Conservation (phyloP, 768 basidiomycete genomes). For the Dendrothele bispora region DNA sequence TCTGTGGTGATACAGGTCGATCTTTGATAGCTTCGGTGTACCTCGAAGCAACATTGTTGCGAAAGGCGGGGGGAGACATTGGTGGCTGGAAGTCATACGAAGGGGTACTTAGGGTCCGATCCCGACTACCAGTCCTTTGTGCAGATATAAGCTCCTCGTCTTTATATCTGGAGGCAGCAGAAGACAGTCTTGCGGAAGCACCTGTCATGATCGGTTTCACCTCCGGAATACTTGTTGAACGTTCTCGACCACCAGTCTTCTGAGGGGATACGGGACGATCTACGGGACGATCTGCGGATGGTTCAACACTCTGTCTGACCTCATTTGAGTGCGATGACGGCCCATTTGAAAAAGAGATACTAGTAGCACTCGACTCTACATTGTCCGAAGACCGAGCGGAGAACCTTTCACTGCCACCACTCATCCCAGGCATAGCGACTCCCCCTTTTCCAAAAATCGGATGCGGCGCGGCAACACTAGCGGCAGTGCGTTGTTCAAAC, state of each 20-base stretch:
- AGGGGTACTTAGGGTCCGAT: not conserved
- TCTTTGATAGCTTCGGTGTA: not conserved
- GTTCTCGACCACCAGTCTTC: slow-evolving; percentile 43
- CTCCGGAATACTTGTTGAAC: slow-evolving; percentile 52
- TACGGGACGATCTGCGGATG: slow-evolving; percentile 27
- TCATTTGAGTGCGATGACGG: too few relatives aligned
- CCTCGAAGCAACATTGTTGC: not conserved
- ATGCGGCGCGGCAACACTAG: slow-evolving; percentile 56
- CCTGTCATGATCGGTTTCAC: slow-evolving; percentile 1
- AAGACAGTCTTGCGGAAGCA: not conserved
- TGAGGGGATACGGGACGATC: slow-evolving; percentile 36
- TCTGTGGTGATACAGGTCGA: slow-evolving; percentile 5
- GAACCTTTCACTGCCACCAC: too few relatives aligned
- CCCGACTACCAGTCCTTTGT: not conserved
- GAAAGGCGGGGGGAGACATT: slow-evolving; percentile 11
- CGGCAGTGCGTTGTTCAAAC: slow-evolving; percentile 63
- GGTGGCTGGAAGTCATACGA: slow-evolving; percentile 11
- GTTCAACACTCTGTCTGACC: too few relatives aligned
- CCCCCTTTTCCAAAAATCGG: slow-evolving; percentile 77
- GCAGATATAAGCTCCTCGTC: too few relatives aligned
- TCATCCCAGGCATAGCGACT: slow-evolving; percentile 76
- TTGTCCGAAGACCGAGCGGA: too few relatives aligned
- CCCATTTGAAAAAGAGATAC: too few relatives aligned
- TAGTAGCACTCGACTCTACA: not conserved
- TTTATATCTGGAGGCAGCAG: slow-evolving; percentile 4